A percentile compares a stretch with the other conserved stretches of the same genome.
Evolutionary conservation across 352 stramenopile genomes (phyloP).

Genomic region (Phytophthora macrochlamydospora): DNA sequence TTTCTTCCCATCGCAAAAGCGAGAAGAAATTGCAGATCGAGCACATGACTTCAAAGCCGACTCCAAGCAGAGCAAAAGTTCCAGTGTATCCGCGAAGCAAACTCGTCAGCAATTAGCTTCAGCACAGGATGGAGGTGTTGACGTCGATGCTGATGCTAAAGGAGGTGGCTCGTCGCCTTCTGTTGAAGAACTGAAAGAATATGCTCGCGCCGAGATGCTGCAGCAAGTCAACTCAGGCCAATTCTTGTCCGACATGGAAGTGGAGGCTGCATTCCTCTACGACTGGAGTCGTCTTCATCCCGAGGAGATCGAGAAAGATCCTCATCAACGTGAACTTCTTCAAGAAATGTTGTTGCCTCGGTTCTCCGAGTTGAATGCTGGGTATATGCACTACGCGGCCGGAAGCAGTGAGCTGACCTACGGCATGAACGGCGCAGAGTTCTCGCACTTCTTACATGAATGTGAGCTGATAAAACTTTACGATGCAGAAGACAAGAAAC

Average conservation of each 20-base stretch:
- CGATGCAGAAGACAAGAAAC: conserved; percentile 51
- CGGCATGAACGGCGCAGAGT: conserved; percentile 69
- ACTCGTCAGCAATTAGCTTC: conserved; percentile 10
- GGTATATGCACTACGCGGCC: conserved; percentile 79
- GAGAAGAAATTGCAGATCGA: conserved; percentile 8
- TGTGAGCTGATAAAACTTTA: conserved; percentile 49
- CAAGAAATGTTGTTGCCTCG: conserved; percentile 64
- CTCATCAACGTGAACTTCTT: conserved; percentile 38
- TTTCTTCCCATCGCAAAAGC: conserved; percentile 55
- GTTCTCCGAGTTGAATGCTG: conserved; percentile 58
- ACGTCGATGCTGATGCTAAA: conserved; percentile 33
- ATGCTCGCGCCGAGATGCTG: conserved; percentile 68
- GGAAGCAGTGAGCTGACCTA: conserved; percentile 69
- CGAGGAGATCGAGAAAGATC: conserved; percentile 50
- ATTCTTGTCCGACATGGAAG: conserved; percentile 80
- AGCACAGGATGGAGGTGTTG: conserved; percentile 7
- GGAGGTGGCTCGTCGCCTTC: conserved; percentile 10
- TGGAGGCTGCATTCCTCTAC: conserved; percentile 83
- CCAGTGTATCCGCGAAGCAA: conserved; percentile 1
- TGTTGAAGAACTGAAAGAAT: conserved; percentile 64
- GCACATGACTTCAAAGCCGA: conserved; percentile 15
- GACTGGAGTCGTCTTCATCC: conserved; percentile 65
- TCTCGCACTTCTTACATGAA: conserved; percentile 82
- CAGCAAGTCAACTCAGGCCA: conserved; percentile 80
- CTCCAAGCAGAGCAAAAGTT: conserved; percentile 3